Base-by-base conservation (phyloP, 1,284 basidiomycete genomes). In the Ustilago bromivora region DNA sequence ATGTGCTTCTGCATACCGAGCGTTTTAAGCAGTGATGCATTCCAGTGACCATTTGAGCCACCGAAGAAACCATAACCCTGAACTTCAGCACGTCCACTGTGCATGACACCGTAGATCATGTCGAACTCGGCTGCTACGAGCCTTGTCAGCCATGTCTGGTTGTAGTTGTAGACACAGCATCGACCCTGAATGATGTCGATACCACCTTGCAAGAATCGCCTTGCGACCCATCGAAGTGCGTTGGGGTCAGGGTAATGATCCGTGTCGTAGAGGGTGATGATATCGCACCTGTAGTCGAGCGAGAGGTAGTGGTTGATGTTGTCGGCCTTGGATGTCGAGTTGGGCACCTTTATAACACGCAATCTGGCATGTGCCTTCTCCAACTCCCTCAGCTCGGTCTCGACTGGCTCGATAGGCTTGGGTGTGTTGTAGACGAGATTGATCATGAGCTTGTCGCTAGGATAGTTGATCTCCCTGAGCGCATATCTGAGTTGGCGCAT, bases 41-140 rank as follows among this genome's bases (percentile, higher is more conserved):
- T 84, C 83, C 83, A 84, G 55, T 82, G 77, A 10, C 83, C 83
- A 38, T 84, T 83, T 32, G 74, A 76, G 1, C 82, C 82, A 54
- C 82, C 82, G 59, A 84, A 84, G 70, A 83, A 74, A 19, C 81
- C 81, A 36, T 80, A 81, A 0, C 78, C 74, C 41, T 82, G 80
- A 32, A 79, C 40, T 53, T 78, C 69, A 4, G 82, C 82, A 28
- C 81, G 54, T 32, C 82, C 82, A 28, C 73, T 74, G 53, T 84
- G 82, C 66, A 81, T 76, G 28, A 82, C 80, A 36, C 78, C 80
- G 57, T 84, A 84, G 57, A 82, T 82, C 61, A 76, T 73, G 36
- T 84, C 82, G 49, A 83, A 83, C 61, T 84, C 82, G 32, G 78
- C 82, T 0, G 80, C 80, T 7, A 82, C 72, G 28, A 83, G 46